Evolutionary conservation across 768 basidiomycete species (phyloP), one percentile per base, ranked within the genome.

Genomic region (Paxillus ammoniavirescens): DNA sequence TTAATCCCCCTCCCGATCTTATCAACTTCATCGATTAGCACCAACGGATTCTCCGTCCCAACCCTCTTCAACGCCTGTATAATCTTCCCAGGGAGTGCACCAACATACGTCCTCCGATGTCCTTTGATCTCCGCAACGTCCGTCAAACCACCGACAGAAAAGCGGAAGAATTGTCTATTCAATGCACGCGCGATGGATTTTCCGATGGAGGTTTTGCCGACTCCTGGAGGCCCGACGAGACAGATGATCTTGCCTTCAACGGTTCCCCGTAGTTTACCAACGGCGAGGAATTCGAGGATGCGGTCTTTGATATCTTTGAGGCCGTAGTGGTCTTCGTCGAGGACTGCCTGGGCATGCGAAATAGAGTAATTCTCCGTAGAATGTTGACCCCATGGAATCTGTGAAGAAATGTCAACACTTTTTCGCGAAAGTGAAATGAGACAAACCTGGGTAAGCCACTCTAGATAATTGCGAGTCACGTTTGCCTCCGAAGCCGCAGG

Each of bases 41-140:
- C 92, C 14, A 98, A 77, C 0, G 94, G 94, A 66, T 97, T 97
- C 72, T 95, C 93, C 14, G 91, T 93, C 12, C 91, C 91, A 23
- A 95, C 92, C 35, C 93, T 83, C 73, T 94, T 96, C 57, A 96
- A 72, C 0, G 94, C 94, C 65, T 96, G 93, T 50, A 96, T 92
- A 54, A 95, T 93, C 78, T 96, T 97, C 35, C 94, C 93, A 0
- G 94, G 94, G 41, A 97, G 77, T 0, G 93, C 94, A 49, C 90
- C 92, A 49, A 95, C 92, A 66, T 97, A 98, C n/a, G 96, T 99
- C 67, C 97, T 77, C 63, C 97, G 75, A 66, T 99, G 97, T 1
- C 97, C 97, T 73, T 98, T 98, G 65, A 99, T 98, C 79, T 98
- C 97, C 51, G 97, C 97, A 1, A 98, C 94, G 68, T 99, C 97